phyloP scores from a whole-genome alignment of 805 yeast species.

The Saccharomycopsis sp. region DNA sequence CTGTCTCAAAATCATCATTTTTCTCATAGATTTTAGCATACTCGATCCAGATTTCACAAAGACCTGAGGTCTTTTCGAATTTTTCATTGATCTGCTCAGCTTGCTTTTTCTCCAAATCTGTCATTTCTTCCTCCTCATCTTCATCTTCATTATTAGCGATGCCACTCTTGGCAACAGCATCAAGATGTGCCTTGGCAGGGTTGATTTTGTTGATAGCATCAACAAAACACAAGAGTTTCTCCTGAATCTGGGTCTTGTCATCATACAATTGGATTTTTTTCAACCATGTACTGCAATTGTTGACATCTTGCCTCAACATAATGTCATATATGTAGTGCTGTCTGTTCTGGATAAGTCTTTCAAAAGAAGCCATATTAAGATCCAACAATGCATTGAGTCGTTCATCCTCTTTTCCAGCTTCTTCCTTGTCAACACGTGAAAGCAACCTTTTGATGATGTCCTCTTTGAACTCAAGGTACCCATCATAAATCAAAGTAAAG shows the following conservation, averaged over 20 bases:
- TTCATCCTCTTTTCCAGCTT: constrained; percentile 6
- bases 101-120: constrained; percentile 6
- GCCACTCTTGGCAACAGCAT: not conserved
- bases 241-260: constrained; percentile 29
- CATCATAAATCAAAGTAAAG: constrained; percentile 56
- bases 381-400: constrained; percentile 30
- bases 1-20: constrained; percentile 45
- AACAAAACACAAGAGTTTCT: constrained; percentile 49
- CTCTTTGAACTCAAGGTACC: constrained; percentile 55
- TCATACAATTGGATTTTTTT: constrained; percentile 44
- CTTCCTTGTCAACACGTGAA: constrained; percentile 15
- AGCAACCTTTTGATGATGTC: constrained; percentile 21
- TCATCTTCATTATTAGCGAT: not conserved
- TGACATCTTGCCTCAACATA: constrained; percentile 48
- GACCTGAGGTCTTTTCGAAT: constrained; percentile 28
- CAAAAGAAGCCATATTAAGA: constrained; percentile 39
- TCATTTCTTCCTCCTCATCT: not conserved
- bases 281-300: constrained; percentile 63
- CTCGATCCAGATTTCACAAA: constrained; percentile 58
- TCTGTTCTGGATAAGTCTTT: constrained; percentile 47
- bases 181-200: constrained; percentile 40
- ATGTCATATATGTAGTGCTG: constrained; percentile 58
- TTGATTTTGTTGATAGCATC: constrained; percentile 58
- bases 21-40: constrained; percentile 60
- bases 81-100: constrained; percentile 8